Conservation (phyloP, 331 rosid species). For the Quercus tomentella region DNA sequence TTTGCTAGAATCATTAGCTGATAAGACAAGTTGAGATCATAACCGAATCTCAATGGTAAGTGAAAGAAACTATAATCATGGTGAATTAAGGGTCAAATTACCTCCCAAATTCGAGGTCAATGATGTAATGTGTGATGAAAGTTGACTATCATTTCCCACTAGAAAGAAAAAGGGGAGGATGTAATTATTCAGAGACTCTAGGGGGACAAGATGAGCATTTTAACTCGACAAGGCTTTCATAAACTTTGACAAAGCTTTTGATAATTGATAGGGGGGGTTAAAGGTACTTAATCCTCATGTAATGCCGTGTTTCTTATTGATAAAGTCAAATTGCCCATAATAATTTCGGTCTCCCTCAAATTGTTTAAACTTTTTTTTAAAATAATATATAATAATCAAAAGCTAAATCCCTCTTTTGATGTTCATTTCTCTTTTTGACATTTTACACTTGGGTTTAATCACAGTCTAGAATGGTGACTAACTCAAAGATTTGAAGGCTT, state of each 20-base stretch:
- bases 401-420: not conserved
- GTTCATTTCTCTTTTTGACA: constrained; percentile 17
- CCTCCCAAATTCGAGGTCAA: not conserved
- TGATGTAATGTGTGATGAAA: constrained; percentile 31
- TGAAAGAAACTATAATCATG: not conserved
- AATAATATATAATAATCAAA: constrained; percentile 3
- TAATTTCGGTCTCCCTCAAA: not conserved
- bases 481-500: constrained; percentile 10
- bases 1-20: constrained; percentile 5
- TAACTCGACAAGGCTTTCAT: not conserved
- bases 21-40: constrained; percentile 10
- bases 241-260: not conserved
- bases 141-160: constrained; percentile 19
- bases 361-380: not conserved
- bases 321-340: constrained; percentile 14
- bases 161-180: not conserved
- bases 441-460: constrained; percentile 16
- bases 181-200: constrained; percentile 6
- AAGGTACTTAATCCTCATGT: constrained; percentile 1
- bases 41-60: not conserved
- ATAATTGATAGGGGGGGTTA: not conserved
- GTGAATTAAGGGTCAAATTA: not conserved
- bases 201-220: constrained; percentile 8
- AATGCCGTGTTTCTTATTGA: constrained; percentile 17
- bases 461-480: not conserved